Evolutionary conservation across 257 asterid genomes (phyloP), one percentile per base, ranked within the genome.

Genomic region (Phtheirospermum japonicum): DNA sequence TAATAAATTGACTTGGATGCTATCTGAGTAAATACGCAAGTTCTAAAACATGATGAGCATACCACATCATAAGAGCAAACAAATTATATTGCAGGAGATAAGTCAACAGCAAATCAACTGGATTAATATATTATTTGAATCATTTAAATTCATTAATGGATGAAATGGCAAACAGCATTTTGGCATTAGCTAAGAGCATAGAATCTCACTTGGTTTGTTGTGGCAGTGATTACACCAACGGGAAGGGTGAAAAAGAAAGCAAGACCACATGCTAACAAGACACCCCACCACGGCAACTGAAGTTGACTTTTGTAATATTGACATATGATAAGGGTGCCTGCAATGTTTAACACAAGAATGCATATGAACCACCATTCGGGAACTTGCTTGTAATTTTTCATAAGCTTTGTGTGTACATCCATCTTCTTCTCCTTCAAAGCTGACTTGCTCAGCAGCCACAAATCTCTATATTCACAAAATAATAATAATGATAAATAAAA

Each of bases 231-330:
- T 63, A 92, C 82, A 49, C 99, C 97, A 53, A 87, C 76, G 6
- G 99, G 99, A 19, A 92, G 91, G 55, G 99, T 92, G 77, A 89
- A 89, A 64, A 75, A 46, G 79, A 89, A 82, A 73, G 97, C 91
- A 57, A 92, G 77, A n/a, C 64, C 77, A 34, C 97, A 92, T 1
- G 99, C 97, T 60, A 92, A 72, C 68, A 92, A 71, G 68, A 92
- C 91, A 23, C 94, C 99, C 99, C 99, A 92, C 99, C 99, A 92
- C 6, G 95, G 97, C 67, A 92, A 79, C 75, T 92, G 97, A 69
- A 92, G 95, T 76, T 89, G 94, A 51, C 78, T 79, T 2, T 77
- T 82, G 79, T 79, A 69, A 59, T 59, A 73, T 42, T 87, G 86
- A 61, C 99, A 89, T 37, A 83, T 80, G 65, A 89, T 76, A 43